Evolutionary conservation across 768 basidiomycete species (phyloP).

Genomic region (Leccinum aurantiacum): DNA sequence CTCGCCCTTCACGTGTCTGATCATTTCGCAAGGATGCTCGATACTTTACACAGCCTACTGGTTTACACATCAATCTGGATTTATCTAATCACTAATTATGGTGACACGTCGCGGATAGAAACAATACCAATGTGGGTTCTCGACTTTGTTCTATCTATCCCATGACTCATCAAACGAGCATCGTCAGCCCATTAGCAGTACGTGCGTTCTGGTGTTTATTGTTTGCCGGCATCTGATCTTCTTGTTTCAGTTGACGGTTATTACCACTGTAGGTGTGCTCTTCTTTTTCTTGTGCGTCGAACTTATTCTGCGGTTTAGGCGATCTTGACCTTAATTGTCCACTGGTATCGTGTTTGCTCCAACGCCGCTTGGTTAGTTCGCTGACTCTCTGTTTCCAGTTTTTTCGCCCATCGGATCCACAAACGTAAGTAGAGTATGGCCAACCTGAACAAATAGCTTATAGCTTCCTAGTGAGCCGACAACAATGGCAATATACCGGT

Average conservation of each 20-base stretch:
- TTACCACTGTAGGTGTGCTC: conserved; percentile 29
- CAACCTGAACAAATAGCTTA: neutral
- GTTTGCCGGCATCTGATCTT: neutral
- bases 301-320: conserved; percentile 37
- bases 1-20: neutral
- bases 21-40: conserved; percentile 29
- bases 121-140: conserved; percentile 43
- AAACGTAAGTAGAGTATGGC: conserved; percentile 32
- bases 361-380: neutral
- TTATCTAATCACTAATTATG: conserved; percentile 46
- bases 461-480: conserved; percentile 26
- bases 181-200: conserved; percentile 28
- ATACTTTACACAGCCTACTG: conserved; percentile 41
- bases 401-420: conserved; percentile 43
- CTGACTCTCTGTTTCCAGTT: conserved; percentile 22
- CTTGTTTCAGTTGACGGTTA: conserved; percentile 26
- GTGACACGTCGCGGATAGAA: conserved; percentile 38
- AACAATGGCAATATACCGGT: conserved; percentile 32
- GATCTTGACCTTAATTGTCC: conserved; percentile 49
- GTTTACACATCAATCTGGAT: conserved; percentile 43
- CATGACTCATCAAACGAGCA: neutral
- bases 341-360: conserved; percentile 38
- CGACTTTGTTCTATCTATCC: neutral
- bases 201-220: conserved; percentile 4
- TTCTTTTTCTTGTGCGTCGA: neutral